These are phyloP conservation scores for Neurospora discreta DNA, from an alignment of 495 filamentous ascomycete species.

Conservation along the genomic window DNA sequence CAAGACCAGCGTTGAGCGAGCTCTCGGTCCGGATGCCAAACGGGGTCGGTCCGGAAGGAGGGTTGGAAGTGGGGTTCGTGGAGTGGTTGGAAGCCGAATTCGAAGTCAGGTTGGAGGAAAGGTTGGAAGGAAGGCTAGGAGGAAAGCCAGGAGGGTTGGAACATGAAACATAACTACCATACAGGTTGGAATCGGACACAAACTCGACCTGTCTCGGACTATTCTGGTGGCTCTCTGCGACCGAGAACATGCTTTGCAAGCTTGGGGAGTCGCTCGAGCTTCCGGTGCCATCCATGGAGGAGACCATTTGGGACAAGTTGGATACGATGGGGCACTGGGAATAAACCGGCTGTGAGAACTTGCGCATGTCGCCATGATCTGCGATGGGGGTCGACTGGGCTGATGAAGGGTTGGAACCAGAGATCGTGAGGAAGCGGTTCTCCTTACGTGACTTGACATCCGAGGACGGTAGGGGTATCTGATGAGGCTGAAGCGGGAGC, in stretches of 20 bases:
- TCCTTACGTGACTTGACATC: slow-evolving; percentile 32
- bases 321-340: not conserved
- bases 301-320: not conserved
- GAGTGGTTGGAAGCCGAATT: not conserved
- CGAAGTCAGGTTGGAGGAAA: not conserved
- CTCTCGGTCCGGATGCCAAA: not conserved
- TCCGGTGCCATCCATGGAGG: not conserved
- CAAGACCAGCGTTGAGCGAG: not conserved
- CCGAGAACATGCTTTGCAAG: not conserved
- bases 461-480: slow-evolving; percentile 16
- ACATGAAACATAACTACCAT: not conserved
- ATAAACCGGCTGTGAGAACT: slow-evolving; percentile 24
- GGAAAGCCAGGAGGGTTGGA: not conserved
- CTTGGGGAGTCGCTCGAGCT: not conserved
- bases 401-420: slow-evolving; percentile 1
- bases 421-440: slow-evolving; percentile 14
- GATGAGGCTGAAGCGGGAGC: slow-evolving; percentile 19
- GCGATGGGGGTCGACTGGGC: slow-evolving; percentile 6
- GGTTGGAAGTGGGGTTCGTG: not conserved
- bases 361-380: slow-evolving; percentile 19
- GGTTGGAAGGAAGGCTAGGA: not conserved
- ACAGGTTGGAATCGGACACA: slow-evolving; percentile 2
- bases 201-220: not conserved
- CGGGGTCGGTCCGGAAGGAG: not conserved
- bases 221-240: not conserved